Conservation (phyloP, 352 stramenopile genomes). For the Blastocystis sp. region DNA sequence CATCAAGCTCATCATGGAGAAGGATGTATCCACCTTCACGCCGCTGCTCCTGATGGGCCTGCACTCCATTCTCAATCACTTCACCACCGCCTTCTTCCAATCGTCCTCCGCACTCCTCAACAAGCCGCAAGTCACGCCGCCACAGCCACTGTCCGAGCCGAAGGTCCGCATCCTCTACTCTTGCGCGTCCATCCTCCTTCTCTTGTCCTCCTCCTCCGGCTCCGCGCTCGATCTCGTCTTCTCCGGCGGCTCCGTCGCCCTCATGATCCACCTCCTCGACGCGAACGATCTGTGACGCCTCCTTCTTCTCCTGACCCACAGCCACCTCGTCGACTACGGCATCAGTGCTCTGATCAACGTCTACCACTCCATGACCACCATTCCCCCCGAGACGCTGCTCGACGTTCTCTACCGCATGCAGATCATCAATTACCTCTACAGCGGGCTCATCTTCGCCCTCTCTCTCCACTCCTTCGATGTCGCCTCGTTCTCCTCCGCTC, state of each 20-base stretch:
- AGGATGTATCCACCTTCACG: neutral
- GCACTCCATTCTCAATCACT: constrained; percentile 17
- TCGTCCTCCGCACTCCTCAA: neutral
- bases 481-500: neutral
- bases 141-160: neutral
- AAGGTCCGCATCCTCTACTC: neutral
- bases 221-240: constrained; percentile 21
- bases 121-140: neutral
- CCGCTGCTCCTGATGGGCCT: constrained; percentile 33
- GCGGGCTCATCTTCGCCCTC: constrained; percentile 3
- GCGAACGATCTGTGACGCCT: neutral
- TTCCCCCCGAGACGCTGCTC: neutral
- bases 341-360: constrained; percentile 40
- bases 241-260: constrained; percentile 6
- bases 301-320: neutral
- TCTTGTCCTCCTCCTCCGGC: neutral
- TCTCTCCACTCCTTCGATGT: constrained; percentile 6
- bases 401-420: constrained; percentile 24
- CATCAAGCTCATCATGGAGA: neutral
- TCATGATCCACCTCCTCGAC: neutral
- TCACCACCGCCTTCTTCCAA: constrained; percentile 9
- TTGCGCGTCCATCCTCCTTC: neutral
- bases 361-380: constrained; percentile 2
- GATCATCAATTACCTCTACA: neutral
- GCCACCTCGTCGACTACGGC: neutral